Evolutionary conservation across 805 yeast species (phyloP).

Genomic region (Wickerhamiella cacticola): DNA sequence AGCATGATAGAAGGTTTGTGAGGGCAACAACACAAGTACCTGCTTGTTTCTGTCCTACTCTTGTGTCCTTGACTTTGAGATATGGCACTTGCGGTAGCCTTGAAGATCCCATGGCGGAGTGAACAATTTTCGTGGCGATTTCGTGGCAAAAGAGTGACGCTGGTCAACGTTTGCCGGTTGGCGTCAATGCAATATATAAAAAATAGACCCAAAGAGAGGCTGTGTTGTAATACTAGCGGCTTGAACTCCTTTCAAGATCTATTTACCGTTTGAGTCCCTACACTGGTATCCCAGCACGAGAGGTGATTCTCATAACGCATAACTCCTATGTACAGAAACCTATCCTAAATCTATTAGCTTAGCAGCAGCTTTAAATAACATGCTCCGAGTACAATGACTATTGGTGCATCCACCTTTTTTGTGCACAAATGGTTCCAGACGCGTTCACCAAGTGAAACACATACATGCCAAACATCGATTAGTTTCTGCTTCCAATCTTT

Average conservation of each 20-base stretch:
- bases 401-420: background rate
- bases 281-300: too few species aligned
- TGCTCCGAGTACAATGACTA: background rate
- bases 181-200: too few species aligned
- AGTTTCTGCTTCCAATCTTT: background rate
- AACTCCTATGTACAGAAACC: background rate
- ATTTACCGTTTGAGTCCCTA: too few species aligned
- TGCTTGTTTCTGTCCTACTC: slow-evolving; percentile 10
- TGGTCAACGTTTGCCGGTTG: too few species aligned
- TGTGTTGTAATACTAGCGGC: too few species aligned
- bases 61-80: slow-evolving; percentile 15
- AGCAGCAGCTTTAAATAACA: background rate
- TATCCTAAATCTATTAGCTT: background rate
- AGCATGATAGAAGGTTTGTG: slow-evolving; percentile 79
- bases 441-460: background rate
- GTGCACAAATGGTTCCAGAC: background rate
- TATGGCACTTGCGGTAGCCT: slow-evolving; percentile 15
- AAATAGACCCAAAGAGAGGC: too few species aligned
- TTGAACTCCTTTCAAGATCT: background rate
- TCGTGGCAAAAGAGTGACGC: background rate
- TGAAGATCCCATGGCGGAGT: slow-evolving; percentile 2
- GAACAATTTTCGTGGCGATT: slow-evolving; percentile 3
- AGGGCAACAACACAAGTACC: slow-evolving; percentile 62
- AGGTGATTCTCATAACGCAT: background rate
- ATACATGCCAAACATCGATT: background rate